Evolutionary conservation across 768 basidiomycete species (phyloP).

Genomic region (Clathrus columnatus): DNA sequence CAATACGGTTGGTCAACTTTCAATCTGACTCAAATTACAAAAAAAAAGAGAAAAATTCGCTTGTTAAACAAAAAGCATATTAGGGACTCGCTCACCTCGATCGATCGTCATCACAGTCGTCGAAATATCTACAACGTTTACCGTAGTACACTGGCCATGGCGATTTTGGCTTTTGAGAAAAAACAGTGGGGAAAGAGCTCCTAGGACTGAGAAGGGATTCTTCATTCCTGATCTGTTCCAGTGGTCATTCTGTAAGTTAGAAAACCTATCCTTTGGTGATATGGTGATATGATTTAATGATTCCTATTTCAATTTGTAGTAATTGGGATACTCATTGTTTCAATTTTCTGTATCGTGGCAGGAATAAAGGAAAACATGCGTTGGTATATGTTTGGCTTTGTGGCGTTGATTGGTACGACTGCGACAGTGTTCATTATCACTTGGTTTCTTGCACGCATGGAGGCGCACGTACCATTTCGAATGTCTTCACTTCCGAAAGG

Average conservation of each 20-base stretch:
- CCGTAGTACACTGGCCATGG: background rate
- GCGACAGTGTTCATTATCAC: background rate
- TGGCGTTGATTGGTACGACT: background rate
- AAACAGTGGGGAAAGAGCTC: background rate
- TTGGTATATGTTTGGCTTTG: background rate
- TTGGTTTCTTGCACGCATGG: background rate
- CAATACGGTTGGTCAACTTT: background rate
- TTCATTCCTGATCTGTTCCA: slow-evolving; percentile 1
- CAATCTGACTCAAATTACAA: no score
- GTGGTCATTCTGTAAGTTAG: slow-evolving; percentile 6
- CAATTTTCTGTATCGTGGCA: background rate
- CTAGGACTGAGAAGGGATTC: background rate
- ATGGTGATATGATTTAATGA: background rate
- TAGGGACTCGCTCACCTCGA: background rate
- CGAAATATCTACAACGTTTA: background rate
- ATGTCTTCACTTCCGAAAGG: slow-evolving; percentile 8
- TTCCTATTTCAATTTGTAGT: background rate
- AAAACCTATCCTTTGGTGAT: background rate
- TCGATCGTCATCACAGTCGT: background rate
- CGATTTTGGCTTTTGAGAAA: slow-evolving; percentile 4
- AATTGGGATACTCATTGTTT: background rate
- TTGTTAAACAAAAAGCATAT: background rate
- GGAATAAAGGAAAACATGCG: background rate
- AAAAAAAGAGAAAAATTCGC: background rate
- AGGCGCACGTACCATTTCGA: background rate